These are phyloP conservation scores for Penicillium subrubescens DNA, from an alignment of 495 filamentous ascomycete species.

Conservation along the genomic window DNA sequence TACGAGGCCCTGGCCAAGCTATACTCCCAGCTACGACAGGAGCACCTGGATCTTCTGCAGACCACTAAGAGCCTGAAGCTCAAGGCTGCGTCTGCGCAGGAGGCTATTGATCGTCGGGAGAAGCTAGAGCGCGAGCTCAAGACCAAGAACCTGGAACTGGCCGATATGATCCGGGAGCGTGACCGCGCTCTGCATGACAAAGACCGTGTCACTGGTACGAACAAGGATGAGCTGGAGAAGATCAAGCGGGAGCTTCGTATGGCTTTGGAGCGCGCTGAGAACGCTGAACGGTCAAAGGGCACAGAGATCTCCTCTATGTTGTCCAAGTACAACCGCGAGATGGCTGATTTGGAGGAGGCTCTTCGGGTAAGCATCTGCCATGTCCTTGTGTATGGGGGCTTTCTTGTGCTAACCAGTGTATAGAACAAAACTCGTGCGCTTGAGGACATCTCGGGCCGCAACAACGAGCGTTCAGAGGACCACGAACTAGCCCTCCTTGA, in stretches of 20 bases:
- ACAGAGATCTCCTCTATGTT: slow-evolving; percentile 92
- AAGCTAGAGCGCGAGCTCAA: slow-evolving; percentile 96
- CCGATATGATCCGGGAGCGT: slow-evolving; percentile 97
- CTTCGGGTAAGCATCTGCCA: slow-evolving; percentile 56
- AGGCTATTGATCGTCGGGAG: slow-evolving; percentile 92
- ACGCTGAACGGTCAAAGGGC: slow-evolving; percentile 88
- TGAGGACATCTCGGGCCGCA: slow-evolving; percentile 77
- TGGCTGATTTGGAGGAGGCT: slow-evolving; percentile 93
- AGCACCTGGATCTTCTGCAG: slow-evolving; percentile 91
- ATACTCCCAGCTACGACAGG: slow-evolving; percentile 92
- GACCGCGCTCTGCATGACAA: slow-evolving; percentile 93
- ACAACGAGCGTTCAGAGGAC: slow-evolving; percentile 80
- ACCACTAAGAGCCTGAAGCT: slow-evolving; percentile 95
- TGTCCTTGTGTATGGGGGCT: neutral
- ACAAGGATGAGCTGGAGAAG: slow-evolving; percentile 94
- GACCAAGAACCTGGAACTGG: slow-evolving; percentile 96
- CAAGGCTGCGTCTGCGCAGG: slow-evolving; percentile 94
- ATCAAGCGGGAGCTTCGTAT: slow-evolving; percentile 93
- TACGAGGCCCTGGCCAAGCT: slow-evolving; percentile 96
- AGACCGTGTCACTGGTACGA: slow-evolving; percentile 79
- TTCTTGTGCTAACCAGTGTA: slow-evolving; percentile 20
- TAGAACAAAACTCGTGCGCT: slow-evolving; percentile 80
- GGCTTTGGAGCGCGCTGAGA: slow-evolving; percentile 89
- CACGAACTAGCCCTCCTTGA: slow-evolving; percentile 81
- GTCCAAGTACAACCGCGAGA: slow-evolving; percentile 93